Evolutionary conservation across 768 basidiomycete species (phyloP).

Genomic region (Gloeopeniophorella convolvens): DNA sequence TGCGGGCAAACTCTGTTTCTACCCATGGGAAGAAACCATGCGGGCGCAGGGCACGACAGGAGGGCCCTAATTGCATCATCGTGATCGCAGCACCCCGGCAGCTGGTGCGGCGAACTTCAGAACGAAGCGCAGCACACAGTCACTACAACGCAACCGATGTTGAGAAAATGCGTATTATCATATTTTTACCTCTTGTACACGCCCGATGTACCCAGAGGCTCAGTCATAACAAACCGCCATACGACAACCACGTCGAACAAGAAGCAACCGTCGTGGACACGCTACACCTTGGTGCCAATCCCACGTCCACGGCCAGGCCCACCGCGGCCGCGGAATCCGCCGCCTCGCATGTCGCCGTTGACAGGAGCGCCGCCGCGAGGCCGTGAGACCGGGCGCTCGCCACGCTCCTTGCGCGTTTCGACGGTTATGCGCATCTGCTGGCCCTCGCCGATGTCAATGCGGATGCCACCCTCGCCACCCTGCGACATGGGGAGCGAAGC

Average conservation of each 20-base stretch:
- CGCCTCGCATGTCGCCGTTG: conserved; percentile 43
- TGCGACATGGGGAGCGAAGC: conserved; percentile 55
- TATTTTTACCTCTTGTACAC: conserved; percentile 9
- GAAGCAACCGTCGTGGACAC: conserved; percentile 3
- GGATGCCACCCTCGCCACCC: conserved; percentile 89
- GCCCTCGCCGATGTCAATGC: conserved; percentile 60
- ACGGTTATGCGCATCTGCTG: conserved; percentile 55
- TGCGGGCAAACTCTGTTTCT: too few relatives aligned
- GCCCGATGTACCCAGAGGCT: conserved; percentile 7
- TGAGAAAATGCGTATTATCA: too few relatives aligned
- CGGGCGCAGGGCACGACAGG: too few relatives aligned
- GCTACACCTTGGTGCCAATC: conserved; percentile 25
- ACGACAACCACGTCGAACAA: conserved; percentile 15
- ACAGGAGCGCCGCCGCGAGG: conserved; percentile 55
- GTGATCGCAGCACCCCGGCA: too few relatives aligned
- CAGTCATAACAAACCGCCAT: conserved; percentile 3
- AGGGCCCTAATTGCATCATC: too few relatives aligned
- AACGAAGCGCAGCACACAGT: too few relatives aligned
- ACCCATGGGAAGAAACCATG: too few relatives aligned
- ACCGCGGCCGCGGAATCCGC: conserved; percentile 43
- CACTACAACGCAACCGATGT: too few relatives aligned
- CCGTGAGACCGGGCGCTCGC: conserved; percentile 63
- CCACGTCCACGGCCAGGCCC: conserved; percentile 39
- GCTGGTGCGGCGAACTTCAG: too few relatives aligned
- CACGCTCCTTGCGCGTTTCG: conserved; percentile 88